Conservation (phyloP, 306 rosid species). For the Lupinus albus region DNA sequence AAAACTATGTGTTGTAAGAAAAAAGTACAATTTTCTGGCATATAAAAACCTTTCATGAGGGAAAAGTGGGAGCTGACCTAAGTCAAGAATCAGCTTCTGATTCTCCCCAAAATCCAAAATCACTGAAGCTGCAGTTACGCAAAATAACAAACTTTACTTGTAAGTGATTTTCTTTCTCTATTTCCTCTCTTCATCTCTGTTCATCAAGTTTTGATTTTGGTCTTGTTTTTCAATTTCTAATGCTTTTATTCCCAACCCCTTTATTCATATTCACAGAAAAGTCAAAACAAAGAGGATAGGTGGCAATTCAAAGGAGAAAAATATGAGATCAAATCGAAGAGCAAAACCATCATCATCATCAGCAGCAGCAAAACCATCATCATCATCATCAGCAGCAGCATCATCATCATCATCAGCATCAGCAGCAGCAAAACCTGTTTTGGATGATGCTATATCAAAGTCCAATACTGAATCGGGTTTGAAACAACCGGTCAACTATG, state of each 20-base stretch:
- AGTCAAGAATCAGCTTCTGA: too few species aligned
- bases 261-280: neutral
- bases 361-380: constrained; percentile 50
- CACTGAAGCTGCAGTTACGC: too few species aligned
- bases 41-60: too few species aligned
- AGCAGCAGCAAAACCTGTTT: constrained; percentile 50
- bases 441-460: constrained; percentile 70
- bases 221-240: neutral
- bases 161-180: neutral
- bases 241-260: neutral
- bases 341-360: constrained; percentile 63
- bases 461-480: constrained; percentile 70
- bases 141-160: neutral
- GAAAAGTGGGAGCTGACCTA: too few species aligned
- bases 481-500: constrained; percentile 36
- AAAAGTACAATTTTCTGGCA: too few species aligned
- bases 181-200: constrained; percentile 14
- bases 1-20: too few species aligned
- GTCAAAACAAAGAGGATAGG: constrained; percentile 52
- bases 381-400: constrained; percentile 49
- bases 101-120: too few species aligned
- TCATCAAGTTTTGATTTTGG: constrained; percentile 24
- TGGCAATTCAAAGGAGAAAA: constrained; percentile 81
- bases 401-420: too few species aligned
- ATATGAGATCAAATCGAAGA: constrained; percentile 61